These are phyloP conservation scores for Leccinum fibrillosum DNA, from an alignment of 768 basidiomycete genomes.

Conservation along the genomic window DNA sequence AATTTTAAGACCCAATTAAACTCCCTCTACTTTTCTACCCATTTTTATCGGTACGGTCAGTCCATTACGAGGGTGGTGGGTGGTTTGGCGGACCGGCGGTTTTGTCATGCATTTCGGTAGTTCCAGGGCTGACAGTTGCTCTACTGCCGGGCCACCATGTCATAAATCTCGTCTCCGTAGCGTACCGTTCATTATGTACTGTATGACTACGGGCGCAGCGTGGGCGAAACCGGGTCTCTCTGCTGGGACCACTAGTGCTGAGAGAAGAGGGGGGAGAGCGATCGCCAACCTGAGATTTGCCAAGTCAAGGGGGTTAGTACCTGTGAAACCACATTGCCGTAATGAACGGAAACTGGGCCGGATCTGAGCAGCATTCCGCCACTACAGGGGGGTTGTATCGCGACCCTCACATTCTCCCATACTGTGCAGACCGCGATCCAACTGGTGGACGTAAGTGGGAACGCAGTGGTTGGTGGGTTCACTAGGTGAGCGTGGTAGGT, in stretches of 20 bases:
- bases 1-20: neutral
- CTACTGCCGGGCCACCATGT: neutral
- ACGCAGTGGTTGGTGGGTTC: neutral
- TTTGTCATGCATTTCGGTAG: constrained; percentile 10
- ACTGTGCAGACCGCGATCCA: neutral
- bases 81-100: constrained; percentile 16
- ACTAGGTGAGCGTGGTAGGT: neutral
- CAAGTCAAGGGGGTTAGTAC: neutral
- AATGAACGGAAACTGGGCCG: constrained; percentile 18
- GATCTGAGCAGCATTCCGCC: constrained; percentile 19
- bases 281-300: constrained; percentile 25
- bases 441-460: constrained; percentile 16
- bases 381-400: constrained; percentile 9
- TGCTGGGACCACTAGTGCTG: neutral
- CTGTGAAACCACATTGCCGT: constrained; percentile 23
- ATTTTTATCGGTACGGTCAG: constrained; percentile 5
- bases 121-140: constrained; percentile 5
- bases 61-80: constrained; percentile 17
- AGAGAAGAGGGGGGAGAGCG: constrained; percentile 7
- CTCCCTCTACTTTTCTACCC: constrained; percentile 8
- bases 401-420: constrained; percentile 6
- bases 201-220: neutral
- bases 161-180: neutral
- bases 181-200: constrained; percentile 15
- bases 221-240: neutral